Conservation (phyloP, 805 yeast species). For the Candida pseudofarinosa region DNA sequence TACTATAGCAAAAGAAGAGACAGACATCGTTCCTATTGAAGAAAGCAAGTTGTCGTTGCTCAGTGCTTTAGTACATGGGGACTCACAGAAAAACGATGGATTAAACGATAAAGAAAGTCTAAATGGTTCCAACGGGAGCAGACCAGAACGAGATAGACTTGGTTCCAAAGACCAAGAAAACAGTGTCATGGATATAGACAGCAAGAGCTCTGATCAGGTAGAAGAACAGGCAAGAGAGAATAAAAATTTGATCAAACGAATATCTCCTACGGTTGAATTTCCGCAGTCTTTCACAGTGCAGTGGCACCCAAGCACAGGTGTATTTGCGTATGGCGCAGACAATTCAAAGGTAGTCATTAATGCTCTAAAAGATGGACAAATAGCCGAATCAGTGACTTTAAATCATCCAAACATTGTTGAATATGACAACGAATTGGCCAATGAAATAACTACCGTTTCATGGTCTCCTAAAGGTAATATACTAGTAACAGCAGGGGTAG, state of each 20-base stretch:
- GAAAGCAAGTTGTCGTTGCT: constrained; percentile 42
- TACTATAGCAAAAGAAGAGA: constrained; percentile 62
- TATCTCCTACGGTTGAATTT: constrained; percentile 36
- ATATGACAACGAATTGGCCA: constrained; percentile 8
- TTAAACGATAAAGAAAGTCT: constrained; percentile 5
- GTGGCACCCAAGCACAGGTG: constrained; percentile 54
- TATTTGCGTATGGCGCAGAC: constrained; percentile 53
- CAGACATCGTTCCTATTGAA: constrained; percentile 16
- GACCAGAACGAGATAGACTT: constrained; percentile 1
- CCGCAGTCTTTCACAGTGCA: constrained; percentile 43
- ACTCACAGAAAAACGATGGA: constrained; percentile 16
- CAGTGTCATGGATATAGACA: constrained; percentile 4
- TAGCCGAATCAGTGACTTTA: constrained; percentile 27
- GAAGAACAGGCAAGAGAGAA: not conserved
- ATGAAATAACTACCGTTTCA: constrained; percentile 31
- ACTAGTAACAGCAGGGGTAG: constrained; percentile 59
- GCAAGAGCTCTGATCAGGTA: constrained; percentile 3
- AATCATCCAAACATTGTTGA: constrained; percentile 23
- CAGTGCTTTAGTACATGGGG: constrained; percentile 47
- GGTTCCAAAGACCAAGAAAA: too few relatives aligned
- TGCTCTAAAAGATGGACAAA: constrained; percentile 25
- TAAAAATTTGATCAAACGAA: constrained; percentile 25
- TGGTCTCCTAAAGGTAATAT: constrained; percentile 70
- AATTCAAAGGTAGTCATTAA: constrained; percentile 45
- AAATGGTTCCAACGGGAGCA: not conserved